These are phyloP conservation scores for Blepharisma undulans DNA, from an alignment of 169 alveolate species.

Conservation along the genomic window DNA sequence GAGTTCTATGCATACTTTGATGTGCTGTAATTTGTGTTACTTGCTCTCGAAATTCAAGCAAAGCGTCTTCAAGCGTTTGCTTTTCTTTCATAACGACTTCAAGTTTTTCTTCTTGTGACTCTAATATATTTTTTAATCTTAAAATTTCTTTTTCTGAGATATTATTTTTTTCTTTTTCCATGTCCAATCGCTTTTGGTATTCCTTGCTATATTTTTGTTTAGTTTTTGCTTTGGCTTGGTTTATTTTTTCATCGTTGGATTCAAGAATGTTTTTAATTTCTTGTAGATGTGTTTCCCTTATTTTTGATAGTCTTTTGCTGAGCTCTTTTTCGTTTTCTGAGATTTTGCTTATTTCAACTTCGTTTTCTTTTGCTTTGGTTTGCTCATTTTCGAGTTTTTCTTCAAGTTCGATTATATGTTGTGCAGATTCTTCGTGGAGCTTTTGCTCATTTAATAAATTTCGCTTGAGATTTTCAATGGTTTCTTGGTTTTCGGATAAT, in stretches of 20 bases:
- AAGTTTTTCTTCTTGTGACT: background rate
- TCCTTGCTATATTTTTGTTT: background rate
- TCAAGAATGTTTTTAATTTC: background rate
- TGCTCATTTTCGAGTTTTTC: background rate
- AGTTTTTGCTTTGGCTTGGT: background rate
- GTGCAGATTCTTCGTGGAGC: background rate
- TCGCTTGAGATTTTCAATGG: background rate
- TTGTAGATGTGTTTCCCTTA: background rate
- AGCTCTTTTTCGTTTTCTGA: background rate
- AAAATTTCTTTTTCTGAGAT: background rate
- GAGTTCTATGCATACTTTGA: background rate
- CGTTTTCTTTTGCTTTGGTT: background rate
- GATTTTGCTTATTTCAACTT: background rate
- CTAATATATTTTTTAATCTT: background rate
- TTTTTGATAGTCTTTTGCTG: background rate
- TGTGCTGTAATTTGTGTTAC: background rate
- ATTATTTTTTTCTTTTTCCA: background rate
- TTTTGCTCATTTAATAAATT: background rate
- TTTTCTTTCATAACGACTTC: background rate
- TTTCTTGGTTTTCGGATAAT: background rate
- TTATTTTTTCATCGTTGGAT: background rate
- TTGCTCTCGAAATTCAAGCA: background rate
- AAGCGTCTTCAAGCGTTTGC: background rate
- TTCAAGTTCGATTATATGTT: background rate
- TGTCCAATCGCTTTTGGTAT: background rate